Conservation (phyloP, 2,329 filamentous ascomycete species). For the Pyrenophora seminiperda region DNA sequence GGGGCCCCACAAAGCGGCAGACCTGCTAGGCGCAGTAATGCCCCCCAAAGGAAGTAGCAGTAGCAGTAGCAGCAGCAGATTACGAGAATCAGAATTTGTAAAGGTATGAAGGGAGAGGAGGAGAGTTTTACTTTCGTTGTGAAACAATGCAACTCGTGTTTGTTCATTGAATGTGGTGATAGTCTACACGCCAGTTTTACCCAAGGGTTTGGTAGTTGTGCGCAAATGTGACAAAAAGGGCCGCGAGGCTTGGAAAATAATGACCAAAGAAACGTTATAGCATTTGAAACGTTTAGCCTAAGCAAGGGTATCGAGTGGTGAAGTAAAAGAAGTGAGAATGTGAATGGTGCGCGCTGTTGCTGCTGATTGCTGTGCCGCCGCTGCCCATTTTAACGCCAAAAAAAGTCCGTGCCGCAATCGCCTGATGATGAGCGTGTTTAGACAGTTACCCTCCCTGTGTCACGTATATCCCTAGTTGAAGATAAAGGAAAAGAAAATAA, state of each 20-base stretch:
- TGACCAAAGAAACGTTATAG: not conserved
- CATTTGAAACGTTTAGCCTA: conserved; percentile 6
- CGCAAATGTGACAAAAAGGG: conserved; percentile 1
- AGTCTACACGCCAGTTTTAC: not conserved
- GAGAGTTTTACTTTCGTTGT: not conserved
- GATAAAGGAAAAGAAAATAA: not conserved
- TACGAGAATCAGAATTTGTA: not conserved
- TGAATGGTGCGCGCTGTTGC: not conserved
- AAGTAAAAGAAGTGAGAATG: conserved; percentile 4
- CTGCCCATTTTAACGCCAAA: conserved; percentile 7
- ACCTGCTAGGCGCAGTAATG: not conserved
- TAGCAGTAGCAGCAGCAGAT: too few relatives aligned
- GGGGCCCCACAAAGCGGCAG: conserved; percentile 3
- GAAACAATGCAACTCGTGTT: not conserved
- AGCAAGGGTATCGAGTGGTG: conserved; percentile 16
- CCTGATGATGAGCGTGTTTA: not conserved
- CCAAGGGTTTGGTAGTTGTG: not conserved
- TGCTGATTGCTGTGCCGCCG: conserved; percentile 5
- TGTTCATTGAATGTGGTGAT: conserved; percentile 1
- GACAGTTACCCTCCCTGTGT: not conserved
- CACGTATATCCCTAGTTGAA: conserved; percentile 5
- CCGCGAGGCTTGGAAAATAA: conserved; percentile 1
- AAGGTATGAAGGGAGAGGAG: not conserved
- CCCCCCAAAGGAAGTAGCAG: too few relatives aligned
- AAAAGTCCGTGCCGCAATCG: conserved; percentile 10